Evolutionary conservation across 2,329 filamentous ascomycete species (phyloP), one percentile per base, ranked within the genome.

Genomic region (Aspergillus sp.): DNA sequence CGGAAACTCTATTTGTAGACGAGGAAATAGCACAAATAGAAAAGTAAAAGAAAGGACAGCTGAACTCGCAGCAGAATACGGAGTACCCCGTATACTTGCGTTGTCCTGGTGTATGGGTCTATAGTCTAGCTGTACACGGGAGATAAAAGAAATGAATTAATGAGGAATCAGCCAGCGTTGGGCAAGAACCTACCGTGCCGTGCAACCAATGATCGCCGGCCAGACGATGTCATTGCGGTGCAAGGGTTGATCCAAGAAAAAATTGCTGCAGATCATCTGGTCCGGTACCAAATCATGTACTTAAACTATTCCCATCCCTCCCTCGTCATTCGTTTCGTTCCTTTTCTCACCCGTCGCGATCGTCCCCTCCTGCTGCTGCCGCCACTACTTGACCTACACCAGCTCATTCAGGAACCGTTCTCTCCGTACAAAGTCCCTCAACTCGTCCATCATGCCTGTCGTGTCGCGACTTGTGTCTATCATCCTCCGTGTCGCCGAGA

Each of bases 401-500:
- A 22, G 18, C 18, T 39, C 26, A 12, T 32, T 14, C 12, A 32
- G 10, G 18, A 50, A 42, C 16, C 16, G 6, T 42, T n/a, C 4
- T 4, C 16, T 42, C 14, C 14, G 36, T 42, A 18, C n/a, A 16
- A 12, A n/a, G 36, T n/a, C 16, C 14, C 36, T 29, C 51, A 51
- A 55, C 52, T 31, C 45, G 49, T 47, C 59, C 64, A 71, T 51
- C 58, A 85, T 85, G 82, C 75, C 75, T 56, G 75, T 83, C 63
- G 58, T 86, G 61, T 81, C 82, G 10, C 82, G 85, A 59, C 65
- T 87, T 22, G 63, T 83, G 29, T 85, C 84, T 24, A 80, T 87
- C 63, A 72, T 84, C 67, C 80, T 89, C 66, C 85, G 87, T 71
- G 71, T 84, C 12, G 82, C 80, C 67, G 82, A 91, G 78, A 82